Percentiles rank a stretch among this genome's conserved stretches.
These are phyloP conservation scores for Fulvia fulva DNA, from an alignment of 2,329 filamentous ascomycete species.

Conservation along the genomic window DNA sequence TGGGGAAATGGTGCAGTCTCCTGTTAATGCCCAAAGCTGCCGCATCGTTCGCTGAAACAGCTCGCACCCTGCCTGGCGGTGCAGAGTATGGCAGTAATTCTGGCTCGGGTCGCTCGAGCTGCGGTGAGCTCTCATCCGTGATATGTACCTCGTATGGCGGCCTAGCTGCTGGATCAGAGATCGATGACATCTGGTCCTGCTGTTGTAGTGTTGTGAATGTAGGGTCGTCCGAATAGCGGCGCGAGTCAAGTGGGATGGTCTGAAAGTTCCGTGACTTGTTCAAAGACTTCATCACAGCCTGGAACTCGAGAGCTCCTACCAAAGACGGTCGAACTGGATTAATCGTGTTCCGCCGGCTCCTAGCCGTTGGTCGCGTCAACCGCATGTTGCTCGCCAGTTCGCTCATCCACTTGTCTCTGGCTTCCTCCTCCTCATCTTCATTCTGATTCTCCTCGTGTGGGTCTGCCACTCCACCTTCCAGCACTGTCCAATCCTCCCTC, in stretches of 20 bases:
- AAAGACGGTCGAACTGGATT: conserved; percentile 89
- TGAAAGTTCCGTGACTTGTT: conserved; percentile 75
- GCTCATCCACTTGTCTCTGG: conserved; percentile 61
- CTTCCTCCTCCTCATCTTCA: conserved; percentile 61
- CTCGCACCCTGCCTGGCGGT: conserved; percentile 37
- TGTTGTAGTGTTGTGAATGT: conserved; percentile 42
- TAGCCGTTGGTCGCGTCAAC: conserved; percentile 64
- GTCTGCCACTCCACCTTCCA: conserved; percentile 51
- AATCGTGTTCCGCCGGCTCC: conserved; percentile 66
- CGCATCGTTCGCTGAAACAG: conserved; percentile 59
- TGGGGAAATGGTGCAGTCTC: conserved; percentile 38
- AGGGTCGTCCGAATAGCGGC: conserved; percentile 65
- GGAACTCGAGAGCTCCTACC: conserved; percentile 88
- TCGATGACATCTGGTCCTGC: conserved; percentile 45
- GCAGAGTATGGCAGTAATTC: conserved; percentile 19
- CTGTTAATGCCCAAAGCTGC: conserved; percentile 32
- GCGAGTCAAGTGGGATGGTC: conserved; percentile 63
- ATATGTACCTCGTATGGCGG: conserved; percentile 18
- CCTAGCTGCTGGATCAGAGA: conserved; percentile 42
- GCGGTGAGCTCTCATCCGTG: conserved; percentile 12
- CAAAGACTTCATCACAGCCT: conserved; percentile 82
- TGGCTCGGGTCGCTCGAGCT: conserved; percentile 5
- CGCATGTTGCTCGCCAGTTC: conserved; percentile 94
- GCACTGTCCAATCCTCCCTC: conserved; percentile 59
- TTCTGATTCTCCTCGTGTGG: conserved; percentile 44